Evolutionary conservation across 2,329 filamentous ascomycete species (phyloP), one percentile per base, ranked within the genome.

Genomic region (Aspergillus sp.): DNA sequence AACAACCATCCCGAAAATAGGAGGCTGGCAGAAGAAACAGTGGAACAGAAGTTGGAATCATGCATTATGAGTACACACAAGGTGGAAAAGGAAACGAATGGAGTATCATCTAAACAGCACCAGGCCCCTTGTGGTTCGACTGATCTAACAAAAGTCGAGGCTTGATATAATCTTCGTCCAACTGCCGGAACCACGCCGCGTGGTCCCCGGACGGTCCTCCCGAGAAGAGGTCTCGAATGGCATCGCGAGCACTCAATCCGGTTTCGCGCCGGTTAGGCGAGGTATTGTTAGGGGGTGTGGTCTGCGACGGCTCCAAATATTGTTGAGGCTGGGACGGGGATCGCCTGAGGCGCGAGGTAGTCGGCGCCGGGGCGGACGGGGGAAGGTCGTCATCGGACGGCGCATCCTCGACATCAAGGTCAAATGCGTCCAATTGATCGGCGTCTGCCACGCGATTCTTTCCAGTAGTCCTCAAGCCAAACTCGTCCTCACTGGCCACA

Each of bases 131-230:
- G 61, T 78, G 74, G 39, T 76, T 76, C 25, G 76, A 78, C 49
- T 89, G 90, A 77, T 97, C 93, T 19, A 98, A 84, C 65, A 98
- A 77, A 58, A 98, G 79, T 72, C 89, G 91, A 17, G 94, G 94
- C 81, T 98, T 98, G 77, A 98, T 93, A 75, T 92, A 97, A 62
- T 93, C 92, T 76, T 99, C 95, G 74, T 99, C 95, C 62, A 99
- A 81, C 78, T 97, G 93, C 67, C 88, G 89, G 76, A 99, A 96
- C 79, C 96, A 87, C 49, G 90, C 92, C 9, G 91, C 90, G 48
- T 96, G 92, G 74, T 99, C 95, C 54, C 96, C 92, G 0, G 90
- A 85, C 4, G 74, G 70, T 15, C 90, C 84, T 1, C 87, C 87
- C 25, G 85, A 91, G 67, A 96, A 87, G 8, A 99, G 81, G 72